Base-by-base conservation (phyloP, 2,329 filamentous ascomycete genomes). In the Paracamarosporium sp. region DNA sequence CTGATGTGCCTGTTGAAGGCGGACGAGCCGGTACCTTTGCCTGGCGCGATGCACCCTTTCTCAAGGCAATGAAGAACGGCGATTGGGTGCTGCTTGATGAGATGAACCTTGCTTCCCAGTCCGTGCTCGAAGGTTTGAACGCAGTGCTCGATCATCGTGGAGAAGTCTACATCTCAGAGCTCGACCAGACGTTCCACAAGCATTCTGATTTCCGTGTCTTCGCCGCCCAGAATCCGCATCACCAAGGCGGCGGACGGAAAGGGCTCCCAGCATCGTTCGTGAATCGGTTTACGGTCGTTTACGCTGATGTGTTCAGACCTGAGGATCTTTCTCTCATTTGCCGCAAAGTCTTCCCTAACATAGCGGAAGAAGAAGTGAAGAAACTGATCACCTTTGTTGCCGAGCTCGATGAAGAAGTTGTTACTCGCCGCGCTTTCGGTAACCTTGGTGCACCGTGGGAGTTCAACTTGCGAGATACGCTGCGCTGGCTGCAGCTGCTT, bases 71-170 rank as follows among this genome's bases (percentile, higher is more conserved):
- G 94, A 95, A 98, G 73, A 90, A 87, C 56, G 95, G 95, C 27
- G 91, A 96, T 67, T 99, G 95, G 95, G 95, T 99, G 11, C 82
- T 99, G 27, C 84, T 99, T 0, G 95, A 99, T 71, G 95, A 99
- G 80, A 99, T 99, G 95, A 99, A 99, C 69, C 80, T 99, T 62
- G 95, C 96, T 1, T 98, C 94, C 0, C 95, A 99, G 74, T 96
- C 94, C 4, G 93, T 99, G 1, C 85, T 99, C 1, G 95, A 99
- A 79, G 96, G 95, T 61, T 81, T 99, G 30, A 99, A 99, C 66
- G 94, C 95, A 22, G 98, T 95, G 79, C 84, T 99, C 28, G 95
- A 99, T 76, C 96, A 99, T 75, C 88, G 96, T 76, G 94, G 95
- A 57, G 92, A 97, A 75, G 92, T 97, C 0, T 99, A 97, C 72